Base-by-base conservation (phyloP, 352 stramenopile genomes). In the Pythium dissotocum region DNA sequence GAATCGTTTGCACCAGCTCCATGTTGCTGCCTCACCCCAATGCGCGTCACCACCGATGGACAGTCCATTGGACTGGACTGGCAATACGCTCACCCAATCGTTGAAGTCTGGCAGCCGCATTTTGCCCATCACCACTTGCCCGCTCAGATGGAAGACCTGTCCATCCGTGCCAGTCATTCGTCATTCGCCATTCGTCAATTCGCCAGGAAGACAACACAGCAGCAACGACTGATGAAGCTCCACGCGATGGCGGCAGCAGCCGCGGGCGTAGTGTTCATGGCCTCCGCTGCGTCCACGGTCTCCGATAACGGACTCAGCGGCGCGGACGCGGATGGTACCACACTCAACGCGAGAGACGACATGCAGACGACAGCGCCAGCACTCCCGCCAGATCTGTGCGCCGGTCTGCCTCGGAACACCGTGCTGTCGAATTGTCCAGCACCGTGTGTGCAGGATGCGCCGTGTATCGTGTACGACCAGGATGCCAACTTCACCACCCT, bases 401-500 rank as follows among this genome's bases (percentile, higher is more conserved):
- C 7, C 5, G 44, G 44, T 52, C 18, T 52, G 18, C 44, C 44
- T 8, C 44, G 44, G 10, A 52, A 52, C 44, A 52, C 44, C 9
- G 44, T 52, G 8, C 44, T 52, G 4, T 52, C 44, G 2, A 52
- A 18, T 18, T 52, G 44, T 52, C 44, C 44, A 28, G 16, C 44
- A 13, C 44, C 44, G 18, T 52, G 44, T 30, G 44, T 13, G n/a
- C 16, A 8, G 44, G 18, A 52, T 28, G 44, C 44, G 44, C 44
- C 44, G 18, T 52, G 44, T 28, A 28, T 52, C 44, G 44, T 52
- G 44, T 52, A 52, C 44, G 44, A 28, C 44, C 44, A 52, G 16
- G 44, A 28, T 16, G 44, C n/a, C 44, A 52, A 52, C 14, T 28
- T 30, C 44, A 52, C 44, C 9, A 26, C 5, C 3, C 44, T 52